Conservation (phyloP, 257 asterid species). For the Ligustrum vulgare region DNA sequence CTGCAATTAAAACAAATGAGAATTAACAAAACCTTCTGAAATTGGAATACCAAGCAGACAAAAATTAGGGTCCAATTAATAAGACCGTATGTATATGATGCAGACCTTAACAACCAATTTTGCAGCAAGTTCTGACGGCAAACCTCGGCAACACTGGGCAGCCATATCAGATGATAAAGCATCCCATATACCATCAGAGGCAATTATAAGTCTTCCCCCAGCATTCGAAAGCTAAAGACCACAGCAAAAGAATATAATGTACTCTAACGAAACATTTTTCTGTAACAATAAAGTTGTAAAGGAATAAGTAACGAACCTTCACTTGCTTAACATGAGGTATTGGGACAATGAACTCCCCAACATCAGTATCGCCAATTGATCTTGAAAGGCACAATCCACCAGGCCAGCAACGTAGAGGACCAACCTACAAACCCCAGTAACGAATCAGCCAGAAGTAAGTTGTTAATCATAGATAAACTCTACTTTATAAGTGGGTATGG, state of each 20-base stretch:
- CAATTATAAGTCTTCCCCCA: constrained; percentile 97
- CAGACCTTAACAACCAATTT: constrained; percentile 93
- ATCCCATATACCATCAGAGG: constrained; percentile 99
- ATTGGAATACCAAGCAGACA: background rate
- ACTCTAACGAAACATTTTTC: background rate
- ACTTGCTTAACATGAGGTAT: constrained; percentile 99
- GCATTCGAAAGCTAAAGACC: constrained; percentile 79
- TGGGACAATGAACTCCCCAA: constrained; percentile 94
- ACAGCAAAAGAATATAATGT: constrained; percentile 4
- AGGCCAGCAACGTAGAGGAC: constrained; percentile 99
- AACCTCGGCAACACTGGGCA: constrained; percentile 92
- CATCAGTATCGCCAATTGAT: constrained; percentile 97
- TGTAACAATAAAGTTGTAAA: constrained; percentile 8
- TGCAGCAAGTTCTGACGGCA: constrained; percentile 96
- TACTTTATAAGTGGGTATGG: background rate
- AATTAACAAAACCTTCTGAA: constrained; percentile 17
- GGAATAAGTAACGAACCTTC: constrained; percentile 56
- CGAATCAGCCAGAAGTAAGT: background rate
- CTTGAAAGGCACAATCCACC: constrained; percentile 98
- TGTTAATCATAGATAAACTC: background rate
- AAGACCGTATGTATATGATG: background rate
- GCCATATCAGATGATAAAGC: constrained; percentile 83
- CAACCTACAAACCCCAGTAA: constrained; percentile 61
- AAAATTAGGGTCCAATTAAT: background rate
- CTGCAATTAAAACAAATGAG: constrained; percentile 43